Conservation (phyloP, 139 green algal genomes). For the Deuterostichococcus epilithicus region DNA sequence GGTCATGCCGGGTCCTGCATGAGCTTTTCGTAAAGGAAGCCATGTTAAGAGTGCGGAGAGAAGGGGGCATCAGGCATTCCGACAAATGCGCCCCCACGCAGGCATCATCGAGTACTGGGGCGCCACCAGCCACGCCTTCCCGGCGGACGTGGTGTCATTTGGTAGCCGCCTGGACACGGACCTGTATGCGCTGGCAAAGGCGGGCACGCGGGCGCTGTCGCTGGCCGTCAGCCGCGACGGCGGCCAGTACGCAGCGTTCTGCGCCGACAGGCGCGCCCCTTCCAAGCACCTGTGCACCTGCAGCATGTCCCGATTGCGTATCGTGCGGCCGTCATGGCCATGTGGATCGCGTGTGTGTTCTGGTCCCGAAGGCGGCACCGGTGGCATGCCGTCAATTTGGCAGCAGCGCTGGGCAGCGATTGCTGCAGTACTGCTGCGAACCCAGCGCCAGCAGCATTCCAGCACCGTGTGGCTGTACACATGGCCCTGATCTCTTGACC, state of each 20-base stretch:
- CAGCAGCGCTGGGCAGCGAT: too few species aligned
- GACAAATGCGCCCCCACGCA: too few species aligned
- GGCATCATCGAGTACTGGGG: slow-evolving; percentile 92
- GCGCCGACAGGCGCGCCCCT: slow-evolving; percentile 49
- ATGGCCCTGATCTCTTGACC: background rate
- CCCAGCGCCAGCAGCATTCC: background rate
- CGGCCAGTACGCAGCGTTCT: slow-evolving; percentile 70
- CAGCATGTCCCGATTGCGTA: background rate
- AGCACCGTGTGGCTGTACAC: background rate
- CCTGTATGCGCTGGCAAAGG: slow-evolving; percentile 90
- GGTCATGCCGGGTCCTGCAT: too few species aligned
- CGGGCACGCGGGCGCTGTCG: slow-evolving; percentile 52
- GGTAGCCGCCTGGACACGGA: slow-evolving; percentile 88
- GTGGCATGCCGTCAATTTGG: too few species aligned
- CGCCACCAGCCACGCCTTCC: slow-evolving; percentile 39
- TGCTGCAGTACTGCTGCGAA: too few species aligned
- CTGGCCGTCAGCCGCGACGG: slow-evolving; percentile 74
- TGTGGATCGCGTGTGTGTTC: too few species aligned
- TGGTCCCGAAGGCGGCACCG: too few species aligned
- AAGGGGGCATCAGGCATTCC: too few species aligned
- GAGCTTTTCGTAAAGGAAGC: too few species aligned
- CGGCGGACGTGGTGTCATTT: slow-evolving; percentile 54
- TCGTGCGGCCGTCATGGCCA: too few species aligned
- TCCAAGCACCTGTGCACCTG: background rate
- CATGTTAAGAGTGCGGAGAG: too few species aligned